Percentiles rank a stretch among this genome's conserved stretches.
Evolutionary conservation across 352 stramenopile species (phyloP).

Genomic region (Globisporangium apiculatum): DNA sequence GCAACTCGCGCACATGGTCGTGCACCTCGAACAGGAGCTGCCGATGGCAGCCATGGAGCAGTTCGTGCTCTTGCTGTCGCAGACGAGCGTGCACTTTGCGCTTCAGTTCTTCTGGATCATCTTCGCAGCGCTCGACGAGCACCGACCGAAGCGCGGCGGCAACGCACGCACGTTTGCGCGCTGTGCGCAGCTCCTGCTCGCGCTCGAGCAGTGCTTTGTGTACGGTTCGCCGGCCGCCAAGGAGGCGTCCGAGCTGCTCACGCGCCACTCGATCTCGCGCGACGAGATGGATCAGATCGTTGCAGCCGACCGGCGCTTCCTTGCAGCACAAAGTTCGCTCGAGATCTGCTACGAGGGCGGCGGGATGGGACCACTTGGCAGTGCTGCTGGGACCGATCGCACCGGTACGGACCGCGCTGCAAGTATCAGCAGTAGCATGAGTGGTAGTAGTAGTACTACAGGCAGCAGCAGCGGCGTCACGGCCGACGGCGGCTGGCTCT

Average conservation of each 20-base stretch:
- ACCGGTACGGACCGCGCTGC: not conserved
- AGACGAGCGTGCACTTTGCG: conserved; percentile 75
- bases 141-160: conserved; percentile 58
- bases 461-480: conserved; percentile 1
- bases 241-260: conserved; percentile 49
- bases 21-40: conserved; percentile 74
- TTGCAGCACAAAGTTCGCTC: conserved; percentile 47
- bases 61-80: conserved; percentile 65
- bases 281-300: conserved; percentile 71
- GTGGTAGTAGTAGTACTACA: not conserved
- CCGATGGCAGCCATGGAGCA: conserved; percentile 73
- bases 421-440: not conserved
- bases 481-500: conserved; percentile 41
- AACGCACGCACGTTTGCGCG: conserved; percentile 64
- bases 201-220: conserved; percentile 74
- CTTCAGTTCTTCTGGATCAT: conserved; percentile 85
- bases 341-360: conserved; percentile 13
- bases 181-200: conserved; percentile 64
- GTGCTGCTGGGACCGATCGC: not conserved
- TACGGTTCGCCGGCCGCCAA: conserved; percentile 60
- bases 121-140: conserved; percentile 71
- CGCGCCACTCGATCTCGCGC: conserved; percentile 52
- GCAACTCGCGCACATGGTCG: conserved; percentile 78
- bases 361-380: not conserved
- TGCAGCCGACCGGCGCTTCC: conserved; percentile 61